Base-by-base conservation (phyloP, 305 asterid species). In the Fraxinus floribunda region DNA sequence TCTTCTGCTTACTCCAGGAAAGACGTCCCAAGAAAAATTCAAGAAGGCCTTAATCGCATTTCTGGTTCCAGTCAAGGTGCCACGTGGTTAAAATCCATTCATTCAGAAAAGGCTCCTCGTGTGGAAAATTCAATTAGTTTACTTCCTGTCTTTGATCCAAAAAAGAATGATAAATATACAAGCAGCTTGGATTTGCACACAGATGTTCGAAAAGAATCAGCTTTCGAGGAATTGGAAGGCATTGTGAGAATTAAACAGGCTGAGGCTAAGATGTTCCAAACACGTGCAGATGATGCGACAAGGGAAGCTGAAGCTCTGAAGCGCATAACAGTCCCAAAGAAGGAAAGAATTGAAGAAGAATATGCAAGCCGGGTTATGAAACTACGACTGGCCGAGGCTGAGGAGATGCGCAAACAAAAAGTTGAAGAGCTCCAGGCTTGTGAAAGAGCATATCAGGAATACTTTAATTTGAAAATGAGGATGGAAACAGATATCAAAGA, bases 401-500 rank as follows among this genome's bases (percentile, higher is more conserved):
- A 92, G 85, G 98, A 94, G 83, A 90, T 94, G 92, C 88, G 93
- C 30, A 94, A 87, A 84, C 97, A 94, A 77, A 95, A 95, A 88
- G 49, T 93, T 83, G 97, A 95, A 78, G 98, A 93, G 90, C 90
- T 93, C 26, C 95, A 90, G 83, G 83, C 88, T 57, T 88, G 89
- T 35, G 98, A 95, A 83, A 86, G 91, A 85, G 90, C 91, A 3
- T 89, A 91, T 80, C 94, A 91, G 79, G 98, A 94, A 35, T 95
- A 95, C 83, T 92, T 87, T 85, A 88, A 77, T 55, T 92, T 92
- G 97, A 95, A 94, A 80, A 90, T 90, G 92, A 91, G 98, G 85
- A 93, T 95, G 99, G 99, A 95, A 86, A 82, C 90, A 5, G 96
- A 95, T 26, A 94, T 95, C 81, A 96, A 93, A 84, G 98, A 94